Conservation (phyloP, 2,329 filamentous ascomycete genomes). For the Curvularia spicifera region DNA sequence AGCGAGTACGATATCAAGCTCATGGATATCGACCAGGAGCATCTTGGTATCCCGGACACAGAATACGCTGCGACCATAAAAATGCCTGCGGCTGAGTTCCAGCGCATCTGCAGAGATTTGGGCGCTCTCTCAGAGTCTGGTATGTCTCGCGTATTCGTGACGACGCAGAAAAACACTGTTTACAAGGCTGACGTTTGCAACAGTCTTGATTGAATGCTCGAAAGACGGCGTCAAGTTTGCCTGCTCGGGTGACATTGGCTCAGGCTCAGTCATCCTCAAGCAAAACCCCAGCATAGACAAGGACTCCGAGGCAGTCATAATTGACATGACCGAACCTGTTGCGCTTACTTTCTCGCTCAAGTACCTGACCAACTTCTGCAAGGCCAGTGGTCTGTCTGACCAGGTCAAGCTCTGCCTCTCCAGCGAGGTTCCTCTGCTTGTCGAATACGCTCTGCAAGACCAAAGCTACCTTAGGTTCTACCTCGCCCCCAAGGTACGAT, state of each 20-base stretch:
- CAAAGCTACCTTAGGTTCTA: constrained; percentile 97
- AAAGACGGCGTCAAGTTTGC: constrained; percentile 98
- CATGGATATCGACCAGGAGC: constrained; percentile 99
- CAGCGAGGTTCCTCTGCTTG: constrained; percentile 92
- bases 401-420: constrained; percentile 92
- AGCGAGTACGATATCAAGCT: constrained; percentile 99
- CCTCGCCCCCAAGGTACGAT: constrained; percentile 89
- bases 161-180: neutral
- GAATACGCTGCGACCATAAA: constrained; percentile 91
- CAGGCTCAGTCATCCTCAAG: constrained; percentile 89
- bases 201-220: constrained; percentile 92
- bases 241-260: constrained; percentile 93
- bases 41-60: constrained; percentile 98
- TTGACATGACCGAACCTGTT: constrained; percentile 90
- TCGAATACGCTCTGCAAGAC: constrained; percentile 85
- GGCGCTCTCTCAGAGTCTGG: constrained; percentile 93
- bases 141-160: constrained; percentile 56
- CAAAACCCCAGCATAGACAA: constrained; percentile 90
- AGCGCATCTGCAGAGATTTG: constrained; percentile 92
- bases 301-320: constrained; percentile 82
- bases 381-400: constrained; percentile 82
- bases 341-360: constrained; percentile 97
- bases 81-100: constrained; percentile 90
- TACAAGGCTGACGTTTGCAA: constrained; percentile 29
- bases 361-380: constrained; percentile 99